phyloP scores from a whole-genome alignment of 345 rosid genomes.

The Populus pruinosa region DNA sequence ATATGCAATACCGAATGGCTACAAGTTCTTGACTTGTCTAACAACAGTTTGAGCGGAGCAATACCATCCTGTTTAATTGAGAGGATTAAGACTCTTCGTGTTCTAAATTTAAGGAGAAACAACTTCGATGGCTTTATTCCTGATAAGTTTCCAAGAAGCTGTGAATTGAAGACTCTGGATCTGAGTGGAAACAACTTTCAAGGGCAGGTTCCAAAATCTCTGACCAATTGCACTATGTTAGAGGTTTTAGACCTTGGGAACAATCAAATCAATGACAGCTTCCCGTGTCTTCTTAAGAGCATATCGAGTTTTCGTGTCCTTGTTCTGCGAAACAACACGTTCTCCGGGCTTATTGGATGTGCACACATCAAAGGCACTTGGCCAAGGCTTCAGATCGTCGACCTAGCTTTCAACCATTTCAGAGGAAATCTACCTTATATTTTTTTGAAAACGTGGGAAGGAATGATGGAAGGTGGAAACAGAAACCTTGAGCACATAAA shows the following conservation, averaged over 20 bases:
- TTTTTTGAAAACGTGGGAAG: constrained; percentile 23
- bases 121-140: constrained; percentile 17
- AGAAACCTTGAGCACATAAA: constrained; percentile 19
- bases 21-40: constrained; percentile 32
- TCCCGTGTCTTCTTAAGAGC: constrained; percentile 35
- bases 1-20: constrained; percentile 25
- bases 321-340: constrained; percentile 29
- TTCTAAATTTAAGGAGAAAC: constrained; percentile 34
- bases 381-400: constrained; percentile 38
- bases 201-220: constrained; percentile 33
- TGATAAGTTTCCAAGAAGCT: constrained; percentile 1
- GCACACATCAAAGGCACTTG: neutral
- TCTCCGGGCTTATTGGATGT: constrained; percentile 22
- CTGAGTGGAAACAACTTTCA: constrained; percentile 29
- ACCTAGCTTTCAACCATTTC: constrained; percentile 36
- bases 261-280: constrained; percentile 25
- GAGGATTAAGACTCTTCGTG: constrained; percentile 10
- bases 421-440: constrained; percentile 16
- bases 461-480: constrained; percentile 28
- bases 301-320: constrained; percentile 33
- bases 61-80: constrained; percentile 27
- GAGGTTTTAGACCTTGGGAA: constrained; percentile 42
- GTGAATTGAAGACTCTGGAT: constrained; percentile 30
- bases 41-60: constrained; percentile 28
- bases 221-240: constrained; percentile 22